Percentiles rank a stretch among this genome's conserved stretches.
phyloP scores from a whole-genome alignment of 306 rosid species.

The Trifolium fragiferum region DNA sequence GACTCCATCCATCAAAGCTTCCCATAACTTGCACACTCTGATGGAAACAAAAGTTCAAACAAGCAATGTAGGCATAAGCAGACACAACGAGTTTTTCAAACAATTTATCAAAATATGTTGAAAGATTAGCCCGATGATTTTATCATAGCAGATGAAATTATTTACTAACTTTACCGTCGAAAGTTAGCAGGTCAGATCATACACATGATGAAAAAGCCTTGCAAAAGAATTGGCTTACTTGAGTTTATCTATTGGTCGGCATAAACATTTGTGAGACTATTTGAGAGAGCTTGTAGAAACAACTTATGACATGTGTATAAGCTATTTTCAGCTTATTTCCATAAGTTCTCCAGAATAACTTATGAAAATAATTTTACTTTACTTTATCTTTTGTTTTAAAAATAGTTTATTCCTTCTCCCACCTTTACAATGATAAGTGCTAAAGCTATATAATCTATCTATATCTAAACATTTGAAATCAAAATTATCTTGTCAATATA shows the following conservation, averaged over 20 bases:
- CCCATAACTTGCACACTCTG: slow-evolving; percentile 98
- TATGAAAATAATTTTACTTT: not conserved
- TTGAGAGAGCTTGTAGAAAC: not conserved
- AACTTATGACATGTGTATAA: not conserved
- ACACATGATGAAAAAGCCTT: not conserved
- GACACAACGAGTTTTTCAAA: not conserved
- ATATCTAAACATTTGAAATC: slow-evolving; percentile 14
- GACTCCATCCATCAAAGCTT: slow-evolving; percentile 95
- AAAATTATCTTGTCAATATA: not conserved
- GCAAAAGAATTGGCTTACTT: not conserved
- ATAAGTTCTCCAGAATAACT: not conserved
- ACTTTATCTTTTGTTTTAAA: not conserved
- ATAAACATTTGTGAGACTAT: not conserved
- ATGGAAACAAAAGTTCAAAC: slow-evolving; percentile 24
- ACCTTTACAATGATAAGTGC: not conserved
- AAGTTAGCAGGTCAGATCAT: not conserved
- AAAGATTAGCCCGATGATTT: not conserved
- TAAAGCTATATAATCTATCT: not conserved
- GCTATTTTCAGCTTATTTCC: not conserved
- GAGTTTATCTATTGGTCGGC: not conserved
- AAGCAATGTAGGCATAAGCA: slow-evolving; percentile 22
- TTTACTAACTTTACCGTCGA: not conserved
- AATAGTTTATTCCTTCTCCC: not conserved
- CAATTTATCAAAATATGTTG: not conserved
- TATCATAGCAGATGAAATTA: not conserved